These are phyloP conservation scores for Micractinium conductrix DNA, from an alignment of 139 green algal genomes.

Conservation along the genomic window DNA sequence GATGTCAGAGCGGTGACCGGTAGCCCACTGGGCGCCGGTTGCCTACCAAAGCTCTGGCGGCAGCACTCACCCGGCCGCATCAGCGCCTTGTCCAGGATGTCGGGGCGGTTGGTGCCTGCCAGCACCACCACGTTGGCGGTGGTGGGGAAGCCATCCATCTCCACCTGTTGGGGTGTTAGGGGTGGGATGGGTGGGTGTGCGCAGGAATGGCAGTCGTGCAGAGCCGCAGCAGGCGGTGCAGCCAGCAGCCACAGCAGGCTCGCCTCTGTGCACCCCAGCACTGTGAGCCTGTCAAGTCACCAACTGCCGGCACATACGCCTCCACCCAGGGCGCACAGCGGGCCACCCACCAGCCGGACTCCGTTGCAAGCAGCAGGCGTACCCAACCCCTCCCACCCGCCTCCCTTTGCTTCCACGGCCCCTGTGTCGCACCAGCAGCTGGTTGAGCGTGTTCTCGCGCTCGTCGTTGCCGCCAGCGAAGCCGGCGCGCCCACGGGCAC, in stretches of 20 bases:
- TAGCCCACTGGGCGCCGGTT: no score
- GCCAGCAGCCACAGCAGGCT: no score
- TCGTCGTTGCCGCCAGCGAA: slow-evolving; percentile 96
- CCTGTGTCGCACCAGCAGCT: slow-evolving; percentile 95
- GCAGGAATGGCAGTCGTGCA: background rate
- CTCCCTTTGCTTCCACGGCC: background rate
- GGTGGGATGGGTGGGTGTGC: background rate
- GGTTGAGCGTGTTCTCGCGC: slow-evolving; percentile 99
- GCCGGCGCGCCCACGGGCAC: slow-evolving; percentile 72
- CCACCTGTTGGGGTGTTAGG: slow-evolving; percentile 43
- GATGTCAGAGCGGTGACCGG: no score
- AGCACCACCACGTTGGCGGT: slow-evolving; percentile 97
- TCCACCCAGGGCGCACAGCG: no score
- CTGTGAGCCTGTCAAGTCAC: no score
- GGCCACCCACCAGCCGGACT: no score
- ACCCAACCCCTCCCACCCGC: no score
- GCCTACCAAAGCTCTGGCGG: no score
- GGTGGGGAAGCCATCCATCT: slow-evolving; percentile 91
- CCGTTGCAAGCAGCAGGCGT: no score
- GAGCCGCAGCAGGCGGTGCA: no score
- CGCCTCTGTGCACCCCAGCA: no score
- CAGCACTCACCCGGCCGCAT: slow-evolving; percentile 86
- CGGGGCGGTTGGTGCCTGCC: slow-evolving; percentile 97
- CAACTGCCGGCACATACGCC: no score
- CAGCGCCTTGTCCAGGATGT: slow-evolving; percentile 98